Percentiles rank a stretch among this genome's conserved stretches.
These are phyloP conservation scores for Urtica urens DNA, from an alignment of 306 rosid genomes.

Conservation along the genomic window DNA sequence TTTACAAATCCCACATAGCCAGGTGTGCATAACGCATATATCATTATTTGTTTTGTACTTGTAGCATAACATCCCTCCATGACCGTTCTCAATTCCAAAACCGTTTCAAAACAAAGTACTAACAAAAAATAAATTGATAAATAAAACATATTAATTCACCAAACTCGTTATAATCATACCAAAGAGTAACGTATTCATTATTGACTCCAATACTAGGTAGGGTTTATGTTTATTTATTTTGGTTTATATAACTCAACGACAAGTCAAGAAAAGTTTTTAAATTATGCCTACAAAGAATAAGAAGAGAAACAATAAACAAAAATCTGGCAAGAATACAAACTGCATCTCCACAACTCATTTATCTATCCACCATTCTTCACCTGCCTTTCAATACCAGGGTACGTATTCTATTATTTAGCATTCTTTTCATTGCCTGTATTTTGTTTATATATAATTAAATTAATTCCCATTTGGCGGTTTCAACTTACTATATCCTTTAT, in stretches of 20 bases:
- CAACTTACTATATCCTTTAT: conserved; percentile 10
- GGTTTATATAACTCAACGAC: conserved; percentile 15
- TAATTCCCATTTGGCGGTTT: conserved; percentile 1
- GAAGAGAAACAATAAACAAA: conserved; percentile 10
- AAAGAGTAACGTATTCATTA: not conserved
- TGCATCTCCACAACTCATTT: too few relatives aligned
- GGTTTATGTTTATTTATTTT: not conserved
- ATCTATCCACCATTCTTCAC: conserved; percentile 11
- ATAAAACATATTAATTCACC: not conserved
- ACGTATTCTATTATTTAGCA: not conserved
- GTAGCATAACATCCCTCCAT: conserved; percentile 34
- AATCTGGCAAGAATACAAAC: conserved; percentile 9
- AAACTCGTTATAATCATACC: not conserved
- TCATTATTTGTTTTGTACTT: not conserved
- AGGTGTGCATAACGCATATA: conserved; percentile 1
- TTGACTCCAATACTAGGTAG: not conserved
- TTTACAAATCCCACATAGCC: not conserved
- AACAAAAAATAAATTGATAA: not conserved
- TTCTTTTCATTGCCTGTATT: not conserved
- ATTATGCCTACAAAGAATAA: conserved; percentile 34
- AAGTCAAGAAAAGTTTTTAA: conserved; percentile 18
- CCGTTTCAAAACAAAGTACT: conserved; percentile 2
- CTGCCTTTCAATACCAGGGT: conserved; percentile 9
- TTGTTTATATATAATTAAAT: not conserved
- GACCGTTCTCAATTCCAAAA: conserved; percentile 35